Evolutionary conservation across 2,329 filamentous ascomycete genomes (phyloP), one percentile per base, ranked within the genome.

Genomic region (Neoscytalidium dimidiatum): DNA sequence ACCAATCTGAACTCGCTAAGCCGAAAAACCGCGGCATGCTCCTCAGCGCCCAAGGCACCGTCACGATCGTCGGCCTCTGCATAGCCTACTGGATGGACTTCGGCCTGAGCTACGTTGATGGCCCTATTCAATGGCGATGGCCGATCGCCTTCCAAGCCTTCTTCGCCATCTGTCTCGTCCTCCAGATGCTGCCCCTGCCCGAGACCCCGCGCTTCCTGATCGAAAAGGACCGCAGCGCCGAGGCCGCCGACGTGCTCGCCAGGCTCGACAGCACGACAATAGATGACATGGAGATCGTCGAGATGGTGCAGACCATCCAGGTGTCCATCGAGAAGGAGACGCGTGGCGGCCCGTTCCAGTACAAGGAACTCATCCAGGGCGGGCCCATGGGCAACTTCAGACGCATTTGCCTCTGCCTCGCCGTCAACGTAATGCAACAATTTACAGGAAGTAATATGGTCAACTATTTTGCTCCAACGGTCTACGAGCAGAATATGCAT

Each of bases 71-170:
- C 6, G 81, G 81, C 0, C 75, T 82, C 13, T 79, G 79, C 57
- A 77, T 83, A n/a, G 80, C 80, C 6, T 83, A 82, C 68, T 84
- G 82, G 82, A 75, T 83, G 11, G 38, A 64, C 26, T 58, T 48
- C 17, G 51, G 51, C 44, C 21, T 64, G 13, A 46, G n/a, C 5
- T 64, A 48, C 21, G 38, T 64, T 11, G 38, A 44, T 17, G 38
- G 38, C 3, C 38, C 51, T 3, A 14, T 57, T 31, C 26, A 62
- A 17, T 78, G 76, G 76, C 70, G 76, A n/a, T 77, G 89, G 31
- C 83, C 86, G 0, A 86, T 85, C 4, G 82, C 82, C 0, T 71
- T 87, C 11, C 83, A 86, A 1, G 86, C 86, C 0, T 77, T 88
- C 38, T 84, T 88, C 64, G 85, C 84, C 0, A 82, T 87, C 0